phyloP scores from a whole-genome alignment of 805 yeast genomes.

The Diddensiella transvaalensis region DNA sequence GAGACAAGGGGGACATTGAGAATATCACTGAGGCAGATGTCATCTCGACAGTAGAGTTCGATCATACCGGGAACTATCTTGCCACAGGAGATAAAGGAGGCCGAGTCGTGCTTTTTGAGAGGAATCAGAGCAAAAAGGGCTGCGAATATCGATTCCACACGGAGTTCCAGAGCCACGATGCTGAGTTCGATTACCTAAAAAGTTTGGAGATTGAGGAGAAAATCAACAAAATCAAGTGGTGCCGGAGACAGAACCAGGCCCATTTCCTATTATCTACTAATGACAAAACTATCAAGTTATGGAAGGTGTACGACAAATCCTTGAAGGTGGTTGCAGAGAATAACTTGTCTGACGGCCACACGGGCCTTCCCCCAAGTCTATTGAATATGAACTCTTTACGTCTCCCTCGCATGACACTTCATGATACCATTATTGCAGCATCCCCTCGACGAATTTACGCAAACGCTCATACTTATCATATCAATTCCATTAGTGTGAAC shows the following conservation, averaged over 20 bases:
- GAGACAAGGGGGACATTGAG: conserved; percentile 96
- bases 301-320: conserved; percentile 93
- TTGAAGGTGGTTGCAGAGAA: conserved; percentile 90
- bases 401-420: conserved; percentile 85
- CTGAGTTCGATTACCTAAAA: conserved; percentile 95
- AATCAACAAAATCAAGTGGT: conserved; percentile 97
- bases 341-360: conserved; percentile 55
- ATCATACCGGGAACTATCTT: conserved; percentile 86
- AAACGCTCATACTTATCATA: conserved; percentile 98
- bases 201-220: conserved; percentile 96
- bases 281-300: conserved; percentile 96
- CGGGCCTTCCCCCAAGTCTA: conserved; percentile 26
- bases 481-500: conserved; percentile 90
- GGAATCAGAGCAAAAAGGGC: conserved; percentile 66
- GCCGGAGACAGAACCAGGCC: conserved; percentile 82
- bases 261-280: conserved; percentile 87
- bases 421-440: conserved; percentile 93
- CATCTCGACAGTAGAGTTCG: conserved; percentile 95
- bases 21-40: conserved; percentile 95
- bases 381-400: conserved; percentile 45
- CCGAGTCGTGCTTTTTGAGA: conserved; percentile 90
- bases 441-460: conserved; percentile 88
- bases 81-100: conserved; percentile 99
- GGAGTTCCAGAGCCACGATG: conserved; percentile 97
- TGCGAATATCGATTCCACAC: conserved; percentile 96